Base-by-base conservation (phyloP, 768 basidiomycete species). In the Clavaria fumosa region DNA sequence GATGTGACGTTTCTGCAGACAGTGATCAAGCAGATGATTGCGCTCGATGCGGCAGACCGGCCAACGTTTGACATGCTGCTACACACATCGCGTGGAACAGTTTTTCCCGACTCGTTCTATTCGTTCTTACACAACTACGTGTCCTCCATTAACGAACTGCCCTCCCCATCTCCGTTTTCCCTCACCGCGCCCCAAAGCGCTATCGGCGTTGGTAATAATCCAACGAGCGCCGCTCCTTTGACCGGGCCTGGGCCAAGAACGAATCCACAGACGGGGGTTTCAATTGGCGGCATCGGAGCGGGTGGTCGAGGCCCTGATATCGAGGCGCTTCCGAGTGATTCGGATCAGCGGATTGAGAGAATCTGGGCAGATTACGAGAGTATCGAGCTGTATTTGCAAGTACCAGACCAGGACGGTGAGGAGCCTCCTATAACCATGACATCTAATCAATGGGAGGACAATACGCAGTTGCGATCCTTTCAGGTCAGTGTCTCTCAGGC, bases 101-200 rank as follows among this genome's bases (percentile, higher is more conserved):
- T 91, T 33, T 83, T 97, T 45, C 90, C 93, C 0, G 88, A 91
- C 48, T 75, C 74, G 21, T 97, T 97, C 57, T 96, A 95, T 58
- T 81, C 88, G 2, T 96, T 93, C 60, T 66, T 97, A 7, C 83
- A 91, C 53, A 83, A 82, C 47, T 96, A 95, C 47, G 70, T 85
- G 40, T 69, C 77, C 3, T 77, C 85, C 1, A 63, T 85, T 46
- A 81, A 81, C 52, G 82, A 88, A 43, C 61, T 74, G 9, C 63
- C 74, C 2, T 49, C 64, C 11, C 55, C 62, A 2, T 55, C 67
- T 1, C 62, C 70, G 2, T 68, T 69, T 41, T 41, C 60, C 7
- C 51, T 50, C 10, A 43, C 59, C 14, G 51, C 66, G 11, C 54
- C 61, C n/a, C 48, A 59, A 1, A 45, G 53, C 3, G 46, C 58